Evolutionary conservation across 1,139 yeast species (phyloP), one percentile per base, ranked within the genome.

Genomic region (Cylindricascospora bacillispora): DNA sequence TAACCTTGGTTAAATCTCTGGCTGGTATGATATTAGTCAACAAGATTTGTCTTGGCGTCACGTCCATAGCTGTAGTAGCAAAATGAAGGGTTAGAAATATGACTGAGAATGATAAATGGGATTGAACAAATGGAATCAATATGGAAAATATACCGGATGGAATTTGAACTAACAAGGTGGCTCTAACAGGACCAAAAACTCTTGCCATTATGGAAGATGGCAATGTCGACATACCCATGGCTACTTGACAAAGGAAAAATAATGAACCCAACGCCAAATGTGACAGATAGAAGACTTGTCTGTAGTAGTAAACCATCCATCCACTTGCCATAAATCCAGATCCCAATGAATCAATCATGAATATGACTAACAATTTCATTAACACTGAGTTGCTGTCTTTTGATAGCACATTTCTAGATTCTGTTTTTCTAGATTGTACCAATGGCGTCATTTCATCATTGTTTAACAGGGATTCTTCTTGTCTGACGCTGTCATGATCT

Each of bases 321-420:
- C 93, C 79, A 28, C 75, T 63, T 1, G 93, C 76, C 82, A 82
- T 78, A 52, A 83, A 77, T 0, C 95, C 94, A 37, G 75, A 74
- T 0, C 93, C 95, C 32, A 85, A 64, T 0, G 95, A 81, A 52
- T 85, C 95, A 15, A 71, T 39, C 52, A 67, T 67, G 38, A 79
- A 68, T 60, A 82, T 70, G 37, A 76, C 65, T 5, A 79, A 37
- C n/a, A 59, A 34, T 30, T 46, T 52, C 20, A 45, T 30, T 32
- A 59, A 32, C 1, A 56, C 35, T 2, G 51, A 32, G 2, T 38
- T 30, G 1, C 60, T 53, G 15, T 53, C 52, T n/a, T 37, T 36
- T 2, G 57, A 47, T 6, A 54, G 26, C 2, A 31, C 27, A 13
- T 31, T 27, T 2, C 28, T 25, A 6, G 29, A 5, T 15, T 35